Percentiles rank a stretch among this genome's conserved stretches.
Evolutionary conservation across 176 grass and related monocot genomes (phyloP).

Genomic region (Oryza punctata): DNA sequence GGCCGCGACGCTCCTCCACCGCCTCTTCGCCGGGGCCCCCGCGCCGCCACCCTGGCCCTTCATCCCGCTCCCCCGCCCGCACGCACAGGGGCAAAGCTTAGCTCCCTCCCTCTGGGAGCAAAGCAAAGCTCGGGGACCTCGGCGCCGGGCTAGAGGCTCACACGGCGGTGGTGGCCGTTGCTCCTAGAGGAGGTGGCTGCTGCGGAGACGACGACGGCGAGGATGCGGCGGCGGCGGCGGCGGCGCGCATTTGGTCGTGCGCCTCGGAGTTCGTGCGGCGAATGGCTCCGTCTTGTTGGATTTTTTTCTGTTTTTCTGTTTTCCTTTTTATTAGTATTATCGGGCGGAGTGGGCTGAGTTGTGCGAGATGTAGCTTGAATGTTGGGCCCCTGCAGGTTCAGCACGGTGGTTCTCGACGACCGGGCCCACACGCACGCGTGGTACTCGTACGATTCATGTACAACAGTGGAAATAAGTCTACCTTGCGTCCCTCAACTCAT

Average conservation of each 20-base stretch:
- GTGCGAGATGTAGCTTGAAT: too few species aligned
- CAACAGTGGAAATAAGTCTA: too few species aligned
- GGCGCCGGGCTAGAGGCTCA: background rate
- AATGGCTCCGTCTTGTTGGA: background rate
- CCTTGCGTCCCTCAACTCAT: too few species aligned
- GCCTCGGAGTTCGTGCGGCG: conserved; percentile 24
- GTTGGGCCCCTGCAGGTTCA: too few species aligned
- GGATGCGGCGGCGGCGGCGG: background rate
- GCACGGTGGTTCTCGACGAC: too few species aligned
- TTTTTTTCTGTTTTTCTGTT: background rate
- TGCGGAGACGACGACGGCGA: background rate
- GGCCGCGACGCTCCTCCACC: conserved; percentile 58
- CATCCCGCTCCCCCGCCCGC: conserved; percentile 36
- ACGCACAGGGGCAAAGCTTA: background rate
- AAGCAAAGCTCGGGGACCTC: background rate
- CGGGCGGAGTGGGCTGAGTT: too few species aligned
- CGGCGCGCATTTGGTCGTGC: conserved; percentile 4
- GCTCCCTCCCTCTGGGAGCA: too few species aligned
- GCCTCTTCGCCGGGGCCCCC: conserved; percentile 39
- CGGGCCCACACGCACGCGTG: too few species aligned
- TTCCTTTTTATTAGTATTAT: too few species aligned
- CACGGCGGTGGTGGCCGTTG: background rate
- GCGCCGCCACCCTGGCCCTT: conserved; percentile 39
- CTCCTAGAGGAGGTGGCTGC: background rate
- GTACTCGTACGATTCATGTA: too few species aligned